phyloP scores from a whole-genome alignment of 139 green algal genomes.

The Tetraselmis chui region DNA sequence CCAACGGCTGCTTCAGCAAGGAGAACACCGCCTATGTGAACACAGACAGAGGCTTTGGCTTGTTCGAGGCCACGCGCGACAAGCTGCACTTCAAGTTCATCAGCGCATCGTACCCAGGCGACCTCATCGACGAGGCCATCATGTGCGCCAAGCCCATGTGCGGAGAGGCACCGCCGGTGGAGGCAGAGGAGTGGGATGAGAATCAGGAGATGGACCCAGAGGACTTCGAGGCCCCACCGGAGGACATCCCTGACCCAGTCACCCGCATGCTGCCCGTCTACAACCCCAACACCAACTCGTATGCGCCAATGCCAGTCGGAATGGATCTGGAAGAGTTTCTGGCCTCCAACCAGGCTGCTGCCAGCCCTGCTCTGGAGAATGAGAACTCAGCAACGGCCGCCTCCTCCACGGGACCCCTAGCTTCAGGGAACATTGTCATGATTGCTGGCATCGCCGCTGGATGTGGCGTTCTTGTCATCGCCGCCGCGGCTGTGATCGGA shows the following conservation, averaged over 20 bases:
- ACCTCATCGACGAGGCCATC: neutral
- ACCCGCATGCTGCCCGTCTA: neutral
- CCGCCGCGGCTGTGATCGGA: neutral
- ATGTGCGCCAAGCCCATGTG: neutral
- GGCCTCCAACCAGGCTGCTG: neutral
- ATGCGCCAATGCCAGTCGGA: neutral
- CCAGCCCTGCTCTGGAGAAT: no score
- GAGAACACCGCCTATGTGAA: neutral
- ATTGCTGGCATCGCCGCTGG: neutral
- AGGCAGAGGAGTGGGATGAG: neutral
- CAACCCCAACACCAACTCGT: neutral
- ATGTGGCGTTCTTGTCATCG: neutral
- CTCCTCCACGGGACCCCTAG: neutral
- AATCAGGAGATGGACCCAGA: neutral
- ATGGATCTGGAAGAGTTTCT: neutral
- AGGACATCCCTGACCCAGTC: neutral
- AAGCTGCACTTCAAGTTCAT: constrained; percentile 1
- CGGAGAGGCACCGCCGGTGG: neutral
- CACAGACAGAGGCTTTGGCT: neutral
- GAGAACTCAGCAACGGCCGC: neutral
- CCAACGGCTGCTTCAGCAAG: neutral
- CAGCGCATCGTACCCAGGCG: neutral
- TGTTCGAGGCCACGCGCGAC: neutral
- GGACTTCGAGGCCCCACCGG: neutral
- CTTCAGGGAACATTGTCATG: neutral